Evolutionary conservation across 805 yeast species (phyloP).

Genomic region (Zygosaccharomyces lentus): DNA sequence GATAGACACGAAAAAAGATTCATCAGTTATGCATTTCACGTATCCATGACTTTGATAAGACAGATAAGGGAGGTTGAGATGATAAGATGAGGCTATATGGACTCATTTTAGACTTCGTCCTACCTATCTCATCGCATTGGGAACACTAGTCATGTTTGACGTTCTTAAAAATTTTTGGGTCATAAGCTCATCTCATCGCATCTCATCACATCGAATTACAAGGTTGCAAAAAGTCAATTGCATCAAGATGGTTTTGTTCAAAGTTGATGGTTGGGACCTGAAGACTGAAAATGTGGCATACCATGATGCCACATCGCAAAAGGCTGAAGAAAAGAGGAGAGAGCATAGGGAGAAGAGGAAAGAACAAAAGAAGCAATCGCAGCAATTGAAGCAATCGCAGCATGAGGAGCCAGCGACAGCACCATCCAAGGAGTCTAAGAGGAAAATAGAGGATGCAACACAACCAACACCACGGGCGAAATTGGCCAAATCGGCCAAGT

Average conservation of each 20-base stretch:
- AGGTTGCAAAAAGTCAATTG: not conserved
- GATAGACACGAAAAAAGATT: constrained; percentile 18
- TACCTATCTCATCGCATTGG: not conserved
- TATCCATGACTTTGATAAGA: constrained; percentile 3
- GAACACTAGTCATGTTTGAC: constrained; percentile 1
- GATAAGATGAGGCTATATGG: not conserved
- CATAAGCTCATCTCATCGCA: constrained; percentile 10
- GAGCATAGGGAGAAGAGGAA: constrained; percentile 21
- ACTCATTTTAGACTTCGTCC: not conserved
- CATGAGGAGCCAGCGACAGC: constrained; percentile 15
- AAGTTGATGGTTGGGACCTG: constrained; percentile 80
- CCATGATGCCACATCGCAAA: constrained; percentile 37
- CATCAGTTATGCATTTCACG: constrained; percentile 16
- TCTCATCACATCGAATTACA: not conserved
- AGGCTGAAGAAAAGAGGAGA: constrained; percentile 27
- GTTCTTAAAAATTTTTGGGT: constrained; percentile 8
- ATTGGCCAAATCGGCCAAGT: constrained; percentile 2
- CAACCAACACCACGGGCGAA: constrained; percentile 7
- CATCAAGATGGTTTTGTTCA: constrained; percentile 58
- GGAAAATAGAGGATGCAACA: constrained; percentile 17
- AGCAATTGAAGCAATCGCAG: constrained; percentile 29
- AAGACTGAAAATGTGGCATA: constrained; percentile 49
- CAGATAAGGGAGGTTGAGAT: not conserved
- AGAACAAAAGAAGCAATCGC: constrained; percentile 27
- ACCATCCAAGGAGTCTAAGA: constrained; percentile 8